phyloP scores from a whole-genome alignment of 371 early-diverging fungal species.

The Haplosporangium sp. region DNA sequence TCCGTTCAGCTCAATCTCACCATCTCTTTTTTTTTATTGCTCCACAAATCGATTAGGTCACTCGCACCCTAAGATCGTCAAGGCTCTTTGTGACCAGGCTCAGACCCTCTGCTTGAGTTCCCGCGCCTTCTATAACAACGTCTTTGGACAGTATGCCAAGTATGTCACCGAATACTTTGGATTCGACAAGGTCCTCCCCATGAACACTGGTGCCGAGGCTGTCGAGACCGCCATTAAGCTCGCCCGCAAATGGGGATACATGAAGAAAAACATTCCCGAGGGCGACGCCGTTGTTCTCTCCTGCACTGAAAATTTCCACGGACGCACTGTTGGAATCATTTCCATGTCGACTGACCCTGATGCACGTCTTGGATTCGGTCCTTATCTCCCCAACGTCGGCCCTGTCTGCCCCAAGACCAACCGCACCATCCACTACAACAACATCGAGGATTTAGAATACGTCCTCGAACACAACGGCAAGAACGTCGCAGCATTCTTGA shows the following conservation, averaged over 20 bases:
- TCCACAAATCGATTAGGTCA: constrained; percentile 69
- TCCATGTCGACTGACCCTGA: constrained; percentile 96
- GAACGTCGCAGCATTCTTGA: constrained; percentile 91
- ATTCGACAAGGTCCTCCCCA: constrained; percentile 97
- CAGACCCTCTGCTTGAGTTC: constrained; percentile 86
- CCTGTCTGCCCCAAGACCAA: constrained; percentile 80
- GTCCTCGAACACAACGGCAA: constrained; percentile 85
- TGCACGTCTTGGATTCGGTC: constrained; percentile 89
- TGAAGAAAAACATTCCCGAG: constrained; percentile 88
- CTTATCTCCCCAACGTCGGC: constrained; percentile 91
- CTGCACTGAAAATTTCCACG: constrained; percentile 95
- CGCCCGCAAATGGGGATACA: constrained; percentile 97
- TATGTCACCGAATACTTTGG: constrained; percentile 95
- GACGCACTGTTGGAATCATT: constrained; percentile 95
- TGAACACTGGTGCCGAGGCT: constrained; percentile 99
- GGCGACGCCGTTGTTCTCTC: constrained; percentile 89
- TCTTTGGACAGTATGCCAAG: constrained; percentile 90
- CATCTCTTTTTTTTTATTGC: neutral
- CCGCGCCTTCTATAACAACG: constrained; percentile 96
- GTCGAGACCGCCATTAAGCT: constrained; percentile 98
- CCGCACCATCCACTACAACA: constrained; percentile 81
- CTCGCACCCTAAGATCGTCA: constrained; percentile 95
- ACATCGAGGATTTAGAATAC: constrained; percentile 87
- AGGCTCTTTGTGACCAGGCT: constrained; percentile 93
- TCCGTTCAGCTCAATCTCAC: too few species aligned